Conservation (phyloP, 1,139 yeast species). For the Pichia norvegensis region DNA sequence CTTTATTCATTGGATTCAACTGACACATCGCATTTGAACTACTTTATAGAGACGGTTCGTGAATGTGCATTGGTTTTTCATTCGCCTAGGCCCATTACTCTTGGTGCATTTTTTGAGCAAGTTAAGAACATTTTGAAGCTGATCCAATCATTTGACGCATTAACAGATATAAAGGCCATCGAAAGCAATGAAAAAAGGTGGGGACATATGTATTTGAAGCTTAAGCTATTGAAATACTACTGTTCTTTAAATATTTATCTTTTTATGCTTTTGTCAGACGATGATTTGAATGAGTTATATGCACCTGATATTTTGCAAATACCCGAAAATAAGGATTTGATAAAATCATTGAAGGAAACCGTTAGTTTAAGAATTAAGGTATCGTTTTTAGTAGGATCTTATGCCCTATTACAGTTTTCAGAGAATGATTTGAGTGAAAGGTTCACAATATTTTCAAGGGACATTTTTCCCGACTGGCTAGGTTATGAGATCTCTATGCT, state of each 20-base stretch:
- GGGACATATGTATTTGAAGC: constrained; percentile 4
- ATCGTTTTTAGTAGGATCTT: constrained; percentile 3
- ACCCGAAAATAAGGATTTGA: neutral
- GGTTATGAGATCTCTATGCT: constrained; percentile 4
- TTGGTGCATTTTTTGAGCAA: constrained; percentile 3
- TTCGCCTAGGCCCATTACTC: neutral
- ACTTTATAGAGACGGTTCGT: neutral
- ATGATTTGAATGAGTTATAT: neutral
- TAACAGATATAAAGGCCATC: constrained; percentile 3
- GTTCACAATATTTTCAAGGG: constrained; percentile 9
- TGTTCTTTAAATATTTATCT: neutral
- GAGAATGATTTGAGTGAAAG: constrained; percentile 2
- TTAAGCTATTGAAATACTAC: constrained; percentile 6
- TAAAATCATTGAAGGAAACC: constrained; percentile 2
- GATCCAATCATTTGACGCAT: constrained; percentile 1
- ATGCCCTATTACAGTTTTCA: constrained; percentile 3
- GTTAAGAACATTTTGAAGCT: neutral
- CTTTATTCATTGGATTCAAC: constrained; percentile 2
- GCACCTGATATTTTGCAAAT: constrained; percentile 1
- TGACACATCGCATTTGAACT: neutral
- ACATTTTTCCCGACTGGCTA: constrained; percentile 10
- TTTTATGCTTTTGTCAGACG: neutral
- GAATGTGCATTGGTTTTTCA: constrained; percentile 1
- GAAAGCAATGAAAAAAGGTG: constrained; percentile 9
- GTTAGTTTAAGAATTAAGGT: neutral